Evolutionary conservation across 2,329 filamentous ascomycete genomes (phyloP).

Genomic region (Aspergillus sp.): DNA sequence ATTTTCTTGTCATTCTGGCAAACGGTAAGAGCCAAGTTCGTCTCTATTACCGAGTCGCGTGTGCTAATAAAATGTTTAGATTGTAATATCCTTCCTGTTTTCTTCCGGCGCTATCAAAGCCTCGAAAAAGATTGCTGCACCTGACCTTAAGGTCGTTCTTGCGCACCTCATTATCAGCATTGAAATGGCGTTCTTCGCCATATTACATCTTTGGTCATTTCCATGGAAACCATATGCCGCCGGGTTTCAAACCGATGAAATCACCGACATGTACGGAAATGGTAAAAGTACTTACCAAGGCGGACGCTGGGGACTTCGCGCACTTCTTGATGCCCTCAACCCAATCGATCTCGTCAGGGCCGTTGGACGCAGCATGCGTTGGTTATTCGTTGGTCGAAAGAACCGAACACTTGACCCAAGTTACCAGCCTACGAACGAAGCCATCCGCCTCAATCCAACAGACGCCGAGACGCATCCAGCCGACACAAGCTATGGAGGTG

Average conservation of each 20-base stretch:
- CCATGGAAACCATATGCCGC: slow-evolving; percentile 69
- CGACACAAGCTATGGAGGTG: slow-evolving; percentile 30
- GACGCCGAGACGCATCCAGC: slow-evolving; percentile 11
- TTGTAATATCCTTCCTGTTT: slow-evolving; percentile 61
- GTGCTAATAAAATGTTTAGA: slow-evolving; percentile 27
- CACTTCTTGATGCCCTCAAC: slow-evolving; percentile 71
- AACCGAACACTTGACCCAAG: slow-evolving; percentile 41
- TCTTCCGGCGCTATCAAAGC: slow-evolving; percentile 64
- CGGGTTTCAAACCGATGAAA: slow-evolving; percentile 48
- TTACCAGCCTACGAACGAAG: slow-evolving; percentile 32
- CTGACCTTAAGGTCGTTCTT: slow-evolving; percentile 78
- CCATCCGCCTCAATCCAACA: slow-evolving; percentile 29
- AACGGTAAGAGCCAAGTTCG: slow-evolving; percentile 38
- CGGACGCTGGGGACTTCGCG: slow-evolving; percentile 63
- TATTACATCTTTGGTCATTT: slow-evolving; percentile 81
- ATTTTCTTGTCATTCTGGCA: slow-evolving; percentile 95
- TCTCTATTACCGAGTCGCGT: background rate
- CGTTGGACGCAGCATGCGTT: slow-evolving; percentile 72
- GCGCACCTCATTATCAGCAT: slow-evolving; percentile 75
- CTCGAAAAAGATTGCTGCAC: slow-evolving; percentile 62
- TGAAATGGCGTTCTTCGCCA: slow-evolving; percentile 79
- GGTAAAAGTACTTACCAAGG: slow-evolving; percentile 59
- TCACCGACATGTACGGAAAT: slow-evolving; percentile 42
- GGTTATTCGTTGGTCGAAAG: slow-evolving; percentile 75
- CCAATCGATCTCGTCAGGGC: slow-evolving; percentile 82